phyloP scores from a whole-genome alignment of 2,329 filamentous ascomycete genomes.

The Penicillium sp. region DNA sequence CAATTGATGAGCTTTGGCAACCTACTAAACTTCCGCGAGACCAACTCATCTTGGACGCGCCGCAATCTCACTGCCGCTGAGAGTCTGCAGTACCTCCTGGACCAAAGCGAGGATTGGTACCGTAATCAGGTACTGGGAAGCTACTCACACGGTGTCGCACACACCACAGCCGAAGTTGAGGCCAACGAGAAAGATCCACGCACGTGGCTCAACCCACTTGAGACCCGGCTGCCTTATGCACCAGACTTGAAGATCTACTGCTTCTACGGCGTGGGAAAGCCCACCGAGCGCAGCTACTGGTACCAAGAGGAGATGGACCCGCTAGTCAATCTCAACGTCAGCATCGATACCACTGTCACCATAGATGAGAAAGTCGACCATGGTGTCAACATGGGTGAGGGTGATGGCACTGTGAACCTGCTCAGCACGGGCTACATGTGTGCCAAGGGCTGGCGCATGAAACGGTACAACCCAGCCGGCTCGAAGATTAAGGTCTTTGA shows the following conservation, averaged over 20 bases:
- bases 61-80: constrained; percentile 78
- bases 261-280: constrained; percentile 93
- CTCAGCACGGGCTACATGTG: constrained; percentile 96
- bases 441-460: constrained; percentile 88
- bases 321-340: constrained; percentile 56
- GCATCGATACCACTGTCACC: constrained; percentile 54
- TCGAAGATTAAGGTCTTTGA: constrained; percentile 82
- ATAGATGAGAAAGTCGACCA: constrained; percentile 62
- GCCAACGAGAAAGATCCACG: constrained; percentile 71
- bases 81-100: constrained; percentile 75
- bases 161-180: constrained; percentile 76
- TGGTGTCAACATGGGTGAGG: constrained; percentile 92
- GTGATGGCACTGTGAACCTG: constrained; percentile 94
- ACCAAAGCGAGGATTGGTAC: constrained; percentile 85
- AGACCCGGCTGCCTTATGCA: constrained; percentile 81
- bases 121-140: constrained; percentile 66
- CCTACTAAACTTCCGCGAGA: constrained; percentile 77
- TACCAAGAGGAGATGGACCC: constrained; percentile 73
- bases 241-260: constrained; percentile 93
- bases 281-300: constrained; percentile 89
- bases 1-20: constrained; percentile 75
- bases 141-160: constrained; percentile 88
- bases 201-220: constrained; percentile 97
- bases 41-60: constrained; percentile 60
- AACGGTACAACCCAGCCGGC: constrained; percentile 86